These are phyloP conservation scores for Colletotrichum kahawae DNA, from an alignment of 2,329 filamentous ascomycete genomes.

Conservation along the genomic window DNA sequence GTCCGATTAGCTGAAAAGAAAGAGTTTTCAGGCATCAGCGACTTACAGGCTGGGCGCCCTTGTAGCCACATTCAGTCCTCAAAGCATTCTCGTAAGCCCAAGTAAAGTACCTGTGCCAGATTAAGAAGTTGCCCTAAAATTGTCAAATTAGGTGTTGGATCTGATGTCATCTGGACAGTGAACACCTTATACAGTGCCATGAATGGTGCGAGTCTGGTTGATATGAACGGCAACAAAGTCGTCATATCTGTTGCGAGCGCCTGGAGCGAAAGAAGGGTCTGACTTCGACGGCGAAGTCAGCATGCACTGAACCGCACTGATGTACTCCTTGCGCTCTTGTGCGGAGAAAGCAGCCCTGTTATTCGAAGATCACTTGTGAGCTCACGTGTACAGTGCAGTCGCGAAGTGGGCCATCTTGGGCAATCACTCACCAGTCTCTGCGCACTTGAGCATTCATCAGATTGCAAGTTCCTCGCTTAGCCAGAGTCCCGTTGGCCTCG, in stretches of 20 bases:
- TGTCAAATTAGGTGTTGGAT: not conserved
- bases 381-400: not conserved
- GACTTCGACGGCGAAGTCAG: constrained; percentile 10
- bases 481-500: constrained; percentile 5
- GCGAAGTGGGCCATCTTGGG: not conserved
- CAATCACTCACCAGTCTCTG: not conserved
- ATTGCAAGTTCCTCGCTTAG: constrained; percentile 1
- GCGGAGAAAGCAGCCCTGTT: constrained; percentile 27
- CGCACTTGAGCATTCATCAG: not conserved
- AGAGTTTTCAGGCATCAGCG: not conserved
- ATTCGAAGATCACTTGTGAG: not conserved
- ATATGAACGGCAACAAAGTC: constrained; percentile 25
- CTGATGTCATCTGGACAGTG: not conserved
- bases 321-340: constrained; percentile 23
- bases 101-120: constrained; percentile 23
- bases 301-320: constrained; percentile 22
- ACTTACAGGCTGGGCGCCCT: constrained; percentile 17
- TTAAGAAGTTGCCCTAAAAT: constrained; percentile 15
- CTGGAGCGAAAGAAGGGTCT: not conserved
- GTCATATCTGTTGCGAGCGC: constrained; percentile 19
- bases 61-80: constrained; percentile 22
- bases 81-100: constrained; percentile 19
- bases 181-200: not conserved
- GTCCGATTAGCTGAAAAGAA: not conserved
- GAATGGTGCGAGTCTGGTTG: constrained; percentile 13